These are phyloP conservation scores for Extremus antarcticus DNA, from an alignment of 495 filamentous ascomycete species.

Conservation along the genomic window DNA sequence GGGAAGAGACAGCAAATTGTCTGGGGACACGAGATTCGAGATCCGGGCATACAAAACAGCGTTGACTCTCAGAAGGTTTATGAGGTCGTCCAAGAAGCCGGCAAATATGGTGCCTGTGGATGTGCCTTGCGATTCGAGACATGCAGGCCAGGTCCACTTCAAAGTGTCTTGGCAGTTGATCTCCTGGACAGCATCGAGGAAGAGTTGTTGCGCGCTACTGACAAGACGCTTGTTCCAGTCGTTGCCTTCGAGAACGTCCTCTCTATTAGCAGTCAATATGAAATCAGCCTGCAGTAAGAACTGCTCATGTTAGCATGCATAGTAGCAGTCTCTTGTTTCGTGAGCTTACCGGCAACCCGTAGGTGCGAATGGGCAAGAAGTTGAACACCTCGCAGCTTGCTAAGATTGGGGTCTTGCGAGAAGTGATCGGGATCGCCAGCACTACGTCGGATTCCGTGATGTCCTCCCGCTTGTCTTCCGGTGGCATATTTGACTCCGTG, in stretches of 20 bases:
- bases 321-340: background rate
- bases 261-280: slow-evolving; percentile 6
- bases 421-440: slow-evolving; percentile 11
- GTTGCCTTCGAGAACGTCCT: slow-evolving; percentile 1
- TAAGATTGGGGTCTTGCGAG: background rate
- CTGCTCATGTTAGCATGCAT: slow-evolving; percentile 1
- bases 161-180: slow-evolving; percentile 4
- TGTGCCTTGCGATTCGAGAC: background rate
- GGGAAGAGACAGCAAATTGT: background rate
- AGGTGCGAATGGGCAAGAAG: slow-evolving; percentile 12
- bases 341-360: slow-evolving; percentile 13
- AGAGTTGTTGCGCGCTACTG: background rate
- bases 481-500: background rate
- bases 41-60: background rate
- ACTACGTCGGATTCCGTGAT: slow-evolving; percentile 1
- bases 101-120: background rate
- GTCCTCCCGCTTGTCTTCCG: background rate
- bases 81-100: background rate
- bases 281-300: slow-evolving; percentile 16
- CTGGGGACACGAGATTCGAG: background rate
- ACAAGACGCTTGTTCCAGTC: slow-evolving; percentile 4
- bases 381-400: background rate
- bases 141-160: slow-evolving; percentile 8
- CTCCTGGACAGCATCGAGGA: background rate
- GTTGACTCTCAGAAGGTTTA: background rate